Evolutionary conservation across 768 basidiomycete species (phyloP).

Genomic region (Rhizopogon salebrosus): DNA sequence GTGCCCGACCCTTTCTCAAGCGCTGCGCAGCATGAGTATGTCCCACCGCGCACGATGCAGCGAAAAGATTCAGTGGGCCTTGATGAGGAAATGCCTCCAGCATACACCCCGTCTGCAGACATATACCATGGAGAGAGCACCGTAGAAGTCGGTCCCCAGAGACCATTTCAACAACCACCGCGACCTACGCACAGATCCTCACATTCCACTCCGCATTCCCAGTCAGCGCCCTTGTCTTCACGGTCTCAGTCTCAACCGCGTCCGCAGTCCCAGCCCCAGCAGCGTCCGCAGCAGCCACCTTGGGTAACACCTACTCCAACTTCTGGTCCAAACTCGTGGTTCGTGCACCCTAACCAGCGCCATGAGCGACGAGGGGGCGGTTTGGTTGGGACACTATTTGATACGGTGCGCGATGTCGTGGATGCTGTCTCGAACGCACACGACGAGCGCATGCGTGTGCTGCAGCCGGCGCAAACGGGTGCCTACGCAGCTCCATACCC

Average conservation of each 20-base stretch:
- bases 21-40: neutral
- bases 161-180: slow-evolving; percentile 54
- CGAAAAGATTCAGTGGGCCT: slow-evolving; percentile 8
- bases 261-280: slow-evolving; percentile 6
- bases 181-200: slow-evolving; percentile 4
- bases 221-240: neutral
- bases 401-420: slow-evolving; percentile 23
- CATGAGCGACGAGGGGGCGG: slow-evolving; percentile 14
- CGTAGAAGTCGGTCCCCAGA: slow-evolving; percentile 53
- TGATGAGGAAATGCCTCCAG: slow-evolving; percentile 60
- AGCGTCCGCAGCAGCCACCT: slow-evolving; percentile 10
- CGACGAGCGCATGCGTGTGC: slow-evolving; percentile 12
- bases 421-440: slow-evolving; percentile 21
- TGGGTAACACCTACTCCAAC: neutral
- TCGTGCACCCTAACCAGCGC: neutral
- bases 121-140: slow-evolving; percentile 53
- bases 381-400: slow-evolving; percentile 20
- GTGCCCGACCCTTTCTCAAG: neutral
- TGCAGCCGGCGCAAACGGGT: slow-evolving; percentile 11
- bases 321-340: slow-evolving; percentile 20
- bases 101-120: slow-evolving; percentile 60
- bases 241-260: neutral
- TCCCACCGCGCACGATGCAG: neutral
- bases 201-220: slow-evolving; percentile 1
- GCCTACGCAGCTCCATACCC: slow-evolving; percentile 18